These are phyloP conservation scores for Gautieria morchelliformis DNA, from an alignment of 768 basidiomycete genomes.

Conservation along the genomic window DNA sequence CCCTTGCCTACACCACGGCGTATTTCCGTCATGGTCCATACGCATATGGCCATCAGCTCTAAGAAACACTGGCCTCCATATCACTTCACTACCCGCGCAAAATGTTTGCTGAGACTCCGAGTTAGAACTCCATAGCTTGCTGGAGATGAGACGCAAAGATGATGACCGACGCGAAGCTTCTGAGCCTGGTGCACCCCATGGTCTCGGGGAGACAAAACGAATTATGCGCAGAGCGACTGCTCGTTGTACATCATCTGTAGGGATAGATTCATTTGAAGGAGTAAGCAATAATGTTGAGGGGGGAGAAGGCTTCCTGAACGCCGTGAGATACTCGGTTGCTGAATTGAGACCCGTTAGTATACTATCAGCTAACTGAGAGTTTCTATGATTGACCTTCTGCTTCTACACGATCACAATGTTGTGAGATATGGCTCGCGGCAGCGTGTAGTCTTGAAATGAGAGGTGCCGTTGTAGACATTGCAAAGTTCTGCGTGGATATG, in stretches of 20 bases:
- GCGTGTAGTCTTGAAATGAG: background rate
- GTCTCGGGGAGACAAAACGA: constrained; percentile 61
- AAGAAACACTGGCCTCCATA: constrained; percentile 41
- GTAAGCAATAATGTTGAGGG: constrained; percentile 26
- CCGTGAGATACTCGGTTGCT: constrained; percentile 12
- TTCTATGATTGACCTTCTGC: constrained; percentile 26
- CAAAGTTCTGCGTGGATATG: background rate
- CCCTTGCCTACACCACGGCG: background rate
- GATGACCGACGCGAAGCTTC: constrained; percentile 46
- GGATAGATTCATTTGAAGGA: constrained; percentile 10
- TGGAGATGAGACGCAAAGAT: constrained; percentile 33
- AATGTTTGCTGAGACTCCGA: constrained; percentile 26
- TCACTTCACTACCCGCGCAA: constrained; percentile 49
- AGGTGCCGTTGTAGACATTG: background rate
- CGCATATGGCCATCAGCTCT: constrained; percentile 1
- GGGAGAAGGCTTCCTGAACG: constrained; percentile 22
- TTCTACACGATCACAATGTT: constrained; percentile 10
- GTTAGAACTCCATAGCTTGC: constrained; percentile 9
- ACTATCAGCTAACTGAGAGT: background rate
- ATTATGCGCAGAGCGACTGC: constrained; percentile 34
- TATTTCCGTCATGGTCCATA: background rate
- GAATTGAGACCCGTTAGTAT: constrained; percentile 21
- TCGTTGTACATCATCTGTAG: background rate
- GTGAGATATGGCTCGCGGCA: background rate
- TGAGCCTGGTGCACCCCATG: constrained; percentile 66